phyloP scores from a whole-genome alignment of 2,329 filamentous ascomycete species.

The Sodiomyces alkalinus region DNA sequence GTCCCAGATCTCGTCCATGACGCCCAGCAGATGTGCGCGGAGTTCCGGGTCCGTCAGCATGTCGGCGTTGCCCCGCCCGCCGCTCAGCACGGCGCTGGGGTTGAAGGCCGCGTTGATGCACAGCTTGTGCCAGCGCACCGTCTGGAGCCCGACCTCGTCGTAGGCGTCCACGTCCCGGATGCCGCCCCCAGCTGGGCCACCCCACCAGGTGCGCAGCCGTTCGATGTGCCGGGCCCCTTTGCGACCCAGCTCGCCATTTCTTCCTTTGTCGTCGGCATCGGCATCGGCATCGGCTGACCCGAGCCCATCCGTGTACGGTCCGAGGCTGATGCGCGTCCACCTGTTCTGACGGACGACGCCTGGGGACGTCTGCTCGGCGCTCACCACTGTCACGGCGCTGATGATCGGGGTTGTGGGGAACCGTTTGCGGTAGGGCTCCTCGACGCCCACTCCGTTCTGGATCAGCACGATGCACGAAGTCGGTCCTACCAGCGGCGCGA shows the following conservation, averaged over 20 bases:
- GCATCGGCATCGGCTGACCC: constrained; percentile 17
- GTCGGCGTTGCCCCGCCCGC: constrained; percentile 47
- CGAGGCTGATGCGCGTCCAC: constrained; percentile 58
- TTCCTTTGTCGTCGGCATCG: too few species aligned
- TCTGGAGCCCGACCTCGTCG: constrained; percentile 50
- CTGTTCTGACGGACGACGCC: constrained; percentile 55
- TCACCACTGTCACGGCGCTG: constrained; percentile 54
- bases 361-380: constrained; percentile 47
- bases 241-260: constrained; percentile 15
- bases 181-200: constrained; percentile 35
- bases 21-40: constrained; percentile 41
- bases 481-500: constrained; percentile 42
- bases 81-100: constrained; percentile 52
- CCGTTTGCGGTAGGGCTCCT: constrained; percentile 46
- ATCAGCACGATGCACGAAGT: constrained; percentile 48
- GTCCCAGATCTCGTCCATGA: constrained; percentile 56
- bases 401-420: constrained; percentile 47
- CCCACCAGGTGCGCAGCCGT: constrained; percentile 33
- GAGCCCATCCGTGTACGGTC: constrained; percentile 43
- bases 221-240: constrained; percentile 26
- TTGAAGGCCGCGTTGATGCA: constrained; percentile 67
- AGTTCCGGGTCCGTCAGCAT: constrained; percentile 52
- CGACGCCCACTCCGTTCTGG: constrained; percentile 58
- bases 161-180: constrained; percentile 51
- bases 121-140: constrained; percentile 62